Percentiles rank a stretch among this genome's conserved stretches.
These are phyloP conservation scores for Rheum nobile DNA, from an alignment of 148 eudicot genomes.

Conservation along the genomic window DNA sequence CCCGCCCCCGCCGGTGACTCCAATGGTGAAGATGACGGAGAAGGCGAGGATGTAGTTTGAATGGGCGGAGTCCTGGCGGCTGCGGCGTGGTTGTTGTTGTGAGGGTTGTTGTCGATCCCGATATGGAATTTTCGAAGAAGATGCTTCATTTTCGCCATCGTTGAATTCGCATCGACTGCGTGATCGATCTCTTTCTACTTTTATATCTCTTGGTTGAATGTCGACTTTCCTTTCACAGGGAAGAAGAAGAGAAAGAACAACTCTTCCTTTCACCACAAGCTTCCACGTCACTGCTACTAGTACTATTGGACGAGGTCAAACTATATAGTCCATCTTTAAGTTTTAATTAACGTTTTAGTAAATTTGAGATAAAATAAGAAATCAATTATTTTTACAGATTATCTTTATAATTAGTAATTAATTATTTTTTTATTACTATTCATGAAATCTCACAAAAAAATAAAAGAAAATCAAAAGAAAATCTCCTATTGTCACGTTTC, in stretches of 20 bases:
- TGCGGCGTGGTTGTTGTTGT: conserved; percentile 9
- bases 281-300: background rate
- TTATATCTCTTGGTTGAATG: background rate
- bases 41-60: conserved; percentile 3
- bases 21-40: conserved; percentile 14
- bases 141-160: conserved; percentile 5
- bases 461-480: no score
- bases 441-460: no score
- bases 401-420: no score
- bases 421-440: no score
- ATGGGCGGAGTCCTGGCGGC: background rate
- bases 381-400: no score
- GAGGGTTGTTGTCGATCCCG: background rate
- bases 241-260: background rate
- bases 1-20: background rate
- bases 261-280: background rate
- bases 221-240: background rate
- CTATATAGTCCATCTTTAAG: no score
- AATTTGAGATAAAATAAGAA: no score
- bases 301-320: background rate
- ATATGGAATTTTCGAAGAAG: conserved; percentile 4
- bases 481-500: no score
- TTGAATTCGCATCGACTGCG: background rate
- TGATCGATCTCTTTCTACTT: background rate
- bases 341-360: no score